phyloP scores from a whole-genome alignment of 257 asterid genomes.

The Solanum chaucha region DNA sequence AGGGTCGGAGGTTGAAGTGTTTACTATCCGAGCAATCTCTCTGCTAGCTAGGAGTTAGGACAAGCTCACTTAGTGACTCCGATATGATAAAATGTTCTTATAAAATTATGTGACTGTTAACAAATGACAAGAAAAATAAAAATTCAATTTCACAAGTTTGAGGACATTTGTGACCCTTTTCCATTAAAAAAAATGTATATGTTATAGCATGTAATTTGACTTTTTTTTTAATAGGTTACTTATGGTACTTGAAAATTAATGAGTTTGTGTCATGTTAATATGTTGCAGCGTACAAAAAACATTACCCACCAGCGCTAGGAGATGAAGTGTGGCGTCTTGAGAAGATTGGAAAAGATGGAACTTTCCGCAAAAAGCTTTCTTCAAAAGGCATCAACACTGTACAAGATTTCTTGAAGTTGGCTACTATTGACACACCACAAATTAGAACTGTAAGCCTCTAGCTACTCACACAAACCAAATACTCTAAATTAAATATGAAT shows the following conservation, averaged over 20 bases:
- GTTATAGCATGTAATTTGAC: not conserved
- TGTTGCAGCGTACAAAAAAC: conserved; percentile 60
- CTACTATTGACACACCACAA: conserved; percentile 18
- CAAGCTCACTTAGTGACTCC: not conserved
- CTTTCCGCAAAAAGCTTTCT: conserved; percentile 41
- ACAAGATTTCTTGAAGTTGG: conserved; percentile 60
- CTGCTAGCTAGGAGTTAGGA: not conserved
- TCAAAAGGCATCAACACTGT: conserved; percentile 33
- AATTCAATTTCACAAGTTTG: too few relatives aligned
- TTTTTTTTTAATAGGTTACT: not conserved
- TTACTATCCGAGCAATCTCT: too few relatives aligned
- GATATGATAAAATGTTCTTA: too few relatives aligned
- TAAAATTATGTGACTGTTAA: not conserved
- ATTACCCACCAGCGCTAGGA: conserved; percentile 49
- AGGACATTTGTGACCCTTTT: not conserved
- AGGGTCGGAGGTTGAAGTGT: too few relatives aligned
- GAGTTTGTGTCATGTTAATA: not conserved
- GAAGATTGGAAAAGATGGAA: conserved; percentile 68
- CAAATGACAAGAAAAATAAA: not conserved
- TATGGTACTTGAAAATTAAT: too few relatives aligned
- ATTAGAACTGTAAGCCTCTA: conserved; percentile 33
- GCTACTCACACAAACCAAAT: not conserved
- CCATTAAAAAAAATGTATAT: too few relatives aligned
- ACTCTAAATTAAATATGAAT: not conserved
- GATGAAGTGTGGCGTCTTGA: conserved; percentile 75